phyloP scores from a whole-genome alignment of 2,329 filamentous ascomycete genomes.

The Fusarium anthophilum region DNA sequence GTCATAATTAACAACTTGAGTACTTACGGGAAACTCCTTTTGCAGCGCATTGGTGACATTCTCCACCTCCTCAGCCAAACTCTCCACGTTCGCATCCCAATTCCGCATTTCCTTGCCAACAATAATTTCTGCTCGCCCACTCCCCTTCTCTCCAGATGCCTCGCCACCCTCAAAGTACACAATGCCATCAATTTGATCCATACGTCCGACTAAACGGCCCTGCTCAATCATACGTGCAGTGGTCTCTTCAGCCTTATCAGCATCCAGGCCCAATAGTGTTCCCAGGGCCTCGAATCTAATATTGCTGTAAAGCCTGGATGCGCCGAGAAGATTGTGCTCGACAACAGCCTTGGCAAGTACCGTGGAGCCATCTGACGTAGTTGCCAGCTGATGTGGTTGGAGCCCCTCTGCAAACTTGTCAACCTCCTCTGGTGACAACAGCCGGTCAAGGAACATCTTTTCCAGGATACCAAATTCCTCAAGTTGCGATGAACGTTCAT shows the following conservation, averaged over 20 bases:
- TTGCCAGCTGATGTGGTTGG: slow-evolving; percentile 87
- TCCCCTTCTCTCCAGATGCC: slow-evolving; percentile 74
- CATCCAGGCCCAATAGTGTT: slow-evolving; percentile 78
- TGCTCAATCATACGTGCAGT: slow-evolving; percentile 97
- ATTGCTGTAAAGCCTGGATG: slow-evolving; percentile 81
- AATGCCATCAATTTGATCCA: slow-evolving; percentile 90
- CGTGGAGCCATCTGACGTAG: slow-evolving; percentile 88
- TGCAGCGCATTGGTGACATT: slow-evolving; percentile 84
- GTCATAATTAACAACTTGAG: neutral
- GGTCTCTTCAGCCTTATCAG: slow-evolving; percentile 86
- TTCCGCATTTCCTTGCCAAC: slow-evolving; percentile 78
- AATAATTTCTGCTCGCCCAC: slow-evolving; percentile 69
- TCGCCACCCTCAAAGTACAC: slow-evolving; percentile 87
- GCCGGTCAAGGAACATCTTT: slow-evolving; percentile 95
- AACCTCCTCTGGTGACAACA: slow-evolving; percentile 84
- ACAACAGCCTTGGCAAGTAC: slow-evolving; percentile 93
- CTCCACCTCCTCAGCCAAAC: slow-evolving; percentile 88
- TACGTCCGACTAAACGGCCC: slow-evolving; percentile 84
- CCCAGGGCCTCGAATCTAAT: slow-evolving; percentile 81
- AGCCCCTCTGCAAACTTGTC: slow-evolving; percentile 84
- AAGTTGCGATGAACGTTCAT: slow-evolving; percentile 80
- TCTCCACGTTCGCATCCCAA: slow-evolving; percentile 91
- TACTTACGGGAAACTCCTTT: slow-evolving; percentile 75
- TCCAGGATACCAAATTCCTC: slow-evolving; percentile 89
- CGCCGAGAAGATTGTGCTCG: slow-evolving; percentile 93